Evolutionary conservation across 306 rosid genomes (phyloP), one percentile per base, ranked within the genome.

Genomic region (Trifolium subterraneum): DNA sequence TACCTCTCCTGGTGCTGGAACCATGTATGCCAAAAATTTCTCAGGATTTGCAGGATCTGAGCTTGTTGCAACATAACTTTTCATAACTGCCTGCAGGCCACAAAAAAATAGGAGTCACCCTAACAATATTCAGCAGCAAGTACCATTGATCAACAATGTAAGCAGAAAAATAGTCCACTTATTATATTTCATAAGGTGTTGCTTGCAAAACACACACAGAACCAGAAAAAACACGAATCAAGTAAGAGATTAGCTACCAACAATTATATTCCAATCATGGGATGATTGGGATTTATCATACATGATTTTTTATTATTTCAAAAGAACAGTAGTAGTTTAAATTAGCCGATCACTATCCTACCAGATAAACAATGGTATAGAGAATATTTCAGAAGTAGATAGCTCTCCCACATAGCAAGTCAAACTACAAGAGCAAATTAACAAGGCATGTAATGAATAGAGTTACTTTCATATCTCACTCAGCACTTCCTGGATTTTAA

Each of bases 1-100:
- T 83, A 95, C 99, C 93, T 95, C 98, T 76, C 91, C 94, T 2
- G 87, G 96, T 79, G 96, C 67, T 59, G 99, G 99, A 62, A 86
- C 90, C 97, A 95, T 87, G 86, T 95, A 92, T 8, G 98, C 98
- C 83, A 95, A 84, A 90, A 92, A 95, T 70, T 89, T 93, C 83
- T 93, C 98, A 8, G 96, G 88, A 79, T 94, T 90, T 50, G 83
- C 83, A 14, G 90, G 88, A 82, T 88, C 99, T 29, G 87, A 70
- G 41, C 96, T 81, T 3, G 89, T 66, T 51, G 89, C 87, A 78
- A 76, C 87, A 52, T 92, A 95, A 81, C 98, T 95, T 86, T 92
- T 95, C 90, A 95, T 82, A 68, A 95, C 68, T 23, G 99, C 99
- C 99, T 95, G 96, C 23, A 68, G 68, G 15, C 22, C 58, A 82